Base-by-base conservation (phyloP, 331 rosid species). In the Prunus yedoensis region DNA sequence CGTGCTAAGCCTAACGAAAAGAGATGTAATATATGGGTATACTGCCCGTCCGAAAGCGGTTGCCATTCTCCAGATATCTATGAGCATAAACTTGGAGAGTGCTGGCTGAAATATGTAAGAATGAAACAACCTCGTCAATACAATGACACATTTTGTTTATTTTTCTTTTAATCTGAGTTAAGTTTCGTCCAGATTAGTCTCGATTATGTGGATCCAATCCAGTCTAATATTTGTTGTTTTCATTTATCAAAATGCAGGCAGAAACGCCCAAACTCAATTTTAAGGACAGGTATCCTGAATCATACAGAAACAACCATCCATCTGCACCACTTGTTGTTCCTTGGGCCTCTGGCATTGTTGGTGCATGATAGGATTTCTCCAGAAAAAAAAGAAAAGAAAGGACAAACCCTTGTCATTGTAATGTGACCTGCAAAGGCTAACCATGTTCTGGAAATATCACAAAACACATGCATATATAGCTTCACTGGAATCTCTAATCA, bases 31-130 rank as follows among this genome's bases (percentile, higher is more conserved):
- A 76, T 89, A 60, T 94, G 99, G 97, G 99, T 94, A 81, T 94
- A 94, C 80, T 94, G 99, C 73, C 99, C 97, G 1, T 83, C 89
- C 13, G 99, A 92, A 78, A 43, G 25, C 21, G 99, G 99, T 32
- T 92, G 99, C 80, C 82, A 94, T 83, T 94, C 99, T 43, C 97
- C 96, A n/a, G 99, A 94, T 73, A 88, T 88, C 64, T 94, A 94
- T 63, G 81, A 88, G 71, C 99, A 94, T 75, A 90, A 82, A 85
- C 88, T 86, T 83, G 88, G 75, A 70, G 99, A 92, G 57, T 94
- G 99, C 83, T 94, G 99, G 99, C 85, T 94, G 56, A 94, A 94
- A 94, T 89, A 83, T 78, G 99, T 94, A 83, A 90, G 93, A 68
- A 57, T 76, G 18, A 41, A 58, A 57, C 74, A 10, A 8, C 18